Base-by-base conservation (phyloP, 306 rosid species). In the Fragaria ananassa region DNA sequence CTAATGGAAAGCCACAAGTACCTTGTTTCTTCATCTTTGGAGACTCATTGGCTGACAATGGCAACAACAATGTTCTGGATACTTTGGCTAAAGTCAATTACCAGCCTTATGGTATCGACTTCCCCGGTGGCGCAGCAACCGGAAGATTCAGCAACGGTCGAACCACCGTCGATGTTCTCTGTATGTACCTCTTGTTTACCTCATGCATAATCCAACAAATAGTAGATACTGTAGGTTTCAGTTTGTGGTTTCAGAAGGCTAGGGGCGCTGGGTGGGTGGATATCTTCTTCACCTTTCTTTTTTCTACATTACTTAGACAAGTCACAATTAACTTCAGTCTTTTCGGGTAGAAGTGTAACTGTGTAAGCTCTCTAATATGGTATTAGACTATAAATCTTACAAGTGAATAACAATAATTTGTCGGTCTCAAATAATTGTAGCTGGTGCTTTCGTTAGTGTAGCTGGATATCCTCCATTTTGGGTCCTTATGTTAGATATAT, bases 1-100 rank as follows among this genome's bases (percentile, higher is more conserved):
- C 83, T 76, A 80, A 84, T 85, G 63, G 83, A n/a, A 88, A 81
- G 41, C 91, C 86, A 23, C 87, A 86, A 83, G 96, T 80, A 8
- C 91, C 97, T n/a, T 94, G 98, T 66, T 94, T 86, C 79, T 94
- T 91, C 87, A 88, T 91, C 0, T 88, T 87, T 77, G 97, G 97
- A 41, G 96, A 92, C 68, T 89, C 95, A n/a, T 64, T 84, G 61
- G 88, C 86, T 0, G 97, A 92, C 29, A 83, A 72, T 85, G 96
- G 96, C 2, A 90, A 92, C 71, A 92, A 90, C 67, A 88, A 90
- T 63, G 12, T 2, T 53, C 85, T 91, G 4, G 27, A 23, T 0
- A 86, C 94, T 27, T 18, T 71, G 61, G 86, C 92, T 2, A 88
- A 77, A 81, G 94, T 68, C 80, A 72, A 91, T 68, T 89, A 86